phyloP scores from a whole-genome alignment of 2,329 filamentous ascomycete species.

The Helotiales sp. region DNA sequence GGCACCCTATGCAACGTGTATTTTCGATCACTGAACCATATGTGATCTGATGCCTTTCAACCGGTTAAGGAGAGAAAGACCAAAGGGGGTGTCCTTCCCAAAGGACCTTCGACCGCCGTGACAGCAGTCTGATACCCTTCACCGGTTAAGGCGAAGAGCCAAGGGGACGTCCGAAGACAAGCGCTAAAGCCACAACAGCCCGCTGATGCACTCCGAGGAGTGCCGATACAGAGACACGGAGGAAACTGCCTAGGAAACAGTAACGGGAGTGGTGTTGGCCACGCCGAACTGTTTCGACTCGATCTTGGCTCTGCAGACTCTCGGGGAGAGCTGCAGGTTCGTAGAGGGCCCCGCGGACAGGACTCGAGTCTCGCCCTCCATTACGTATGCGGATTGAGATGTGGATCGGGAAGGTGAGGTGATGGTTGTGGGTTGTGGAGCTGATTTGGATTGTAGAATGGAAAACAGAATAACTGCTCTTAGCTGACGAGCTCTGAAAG shows the following conservation, averaged over 20 bases:
- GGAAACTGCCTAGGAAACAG: neutral
- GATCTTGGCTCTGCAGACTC: slow-evolving; percentile 24
- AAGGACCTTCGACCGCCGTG: neutral
- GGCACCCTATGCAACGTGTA: too few relatives aligned
- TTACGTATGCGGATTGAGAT: neutral
- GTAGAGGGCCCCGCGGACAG: slow-evolving; percentile 19
- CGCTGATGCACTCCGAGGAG: neutral
- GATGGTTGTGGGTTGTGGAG: too few relatives aligned
- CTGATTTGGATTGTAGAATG: too few relatives aligned
- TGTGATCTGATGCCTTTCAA: too few relatives aligned
- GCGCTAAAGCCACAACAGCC: neutral
- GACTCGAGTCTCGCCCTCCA: slow-evolving; percentile 16
- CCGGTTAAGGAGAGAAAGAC: too few relatives aligned
- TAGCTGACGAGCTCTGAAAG: too few relatives aligned
- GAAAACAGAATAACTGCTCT: too few relatives aligned
- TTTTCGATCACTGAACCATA: too few relatives aligned
- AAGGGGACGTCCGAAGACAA: neutral
- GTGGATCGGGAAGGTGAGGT: neutral
- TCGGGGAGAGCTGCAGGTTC: slow-evolving; percentile 23
- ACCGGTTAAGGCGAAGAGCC: neutral
- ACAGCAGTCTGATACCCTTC: neutral
- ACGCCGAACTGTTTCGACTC: slow-evolving; percentile 16
- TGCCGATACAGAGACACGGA: neutral
- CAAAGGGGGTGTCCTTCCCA: too few relatives aligned
- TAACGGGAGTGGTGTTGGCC: neutral